These are phyloP conservation scores for Cyclotella choctawhatcheeana DNA, from an alignment of 108 stramenopile species.

Conservation along the genomic window DNA sequence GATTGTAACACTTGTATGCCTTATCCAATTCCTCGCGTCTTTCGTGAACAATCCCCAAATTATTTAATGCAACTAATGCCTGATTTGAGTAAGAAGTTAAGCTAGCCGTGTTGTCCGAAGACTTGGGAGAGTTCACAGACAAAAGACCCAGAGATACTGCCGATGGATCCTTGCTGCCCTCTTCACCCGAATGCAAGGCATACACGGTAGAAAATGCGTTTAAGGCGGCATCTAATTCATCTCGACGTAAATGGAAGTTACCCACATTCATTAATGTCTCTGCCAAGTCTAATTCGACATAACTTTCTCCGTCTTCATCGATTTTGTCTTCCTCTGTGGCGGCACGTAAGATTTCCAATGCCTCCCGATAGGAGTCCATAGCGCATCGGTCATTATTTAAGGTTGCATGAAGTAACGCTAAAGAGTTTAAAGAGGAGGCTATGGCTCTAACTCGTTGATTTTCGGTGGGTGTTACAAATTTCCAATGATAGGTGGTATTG, in stretches of 20 bases:
- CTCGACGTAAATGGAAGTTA: slow-evolving; percentile 37
- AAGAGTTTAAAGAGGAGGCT: slow-evolving; percentile 27
- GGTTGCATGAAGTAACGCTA: slow-evolving; percentile 26
- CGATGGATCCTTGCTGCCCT: neutral
- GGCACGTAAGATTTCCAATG: slow-evolving; percentile 45
- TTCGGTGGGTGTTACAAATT: slow-evolving; percentile 20
- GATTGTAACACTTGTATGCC: slow-evolving; percentile 28
- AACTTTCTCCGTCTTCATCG: slow-evolving; percentile 11
- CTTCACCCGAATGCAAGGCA: slow-evolving; percentile 18
- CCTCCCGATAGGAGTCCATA: slow-evolving; percentile 41
- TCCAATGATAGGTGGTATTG: too few relatives aligned
- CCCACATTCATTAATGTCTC: slow-evolving; percentile 37
- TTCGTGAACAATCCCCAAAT: slow-evolving; percentile 39
- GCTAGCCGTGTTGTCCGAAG: neutral
- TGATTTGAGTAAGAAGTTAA: too few relatives aligned
- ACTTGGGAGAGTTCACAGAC: too few relatives aligned
- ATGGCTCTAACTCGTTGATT: slow-evolving; percentile 41
- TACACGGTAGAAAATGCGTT: slow-evolving; percentile 38
- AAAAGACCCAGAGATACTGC: too few relatives aligned
- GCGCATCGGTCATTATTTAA: slow-evolving; percentile 33
- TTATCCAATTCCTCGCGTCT: slow-evolving; percentile 23
- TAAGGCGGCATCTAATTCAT: slow-evolving; percentile 35
- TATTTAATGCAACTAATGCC: slow-evolving; percentile 35
- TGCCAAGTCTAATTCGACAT: slow-evolving; percentile 18
- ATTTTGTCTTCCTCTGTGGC: slow-evolving; percentile 53